These are phyloP conservation scores for Neonectria faginata DNA, from an alignment of 2,329 filamentous ascomycete genomes.

Conservation along the genomic window DNA sequence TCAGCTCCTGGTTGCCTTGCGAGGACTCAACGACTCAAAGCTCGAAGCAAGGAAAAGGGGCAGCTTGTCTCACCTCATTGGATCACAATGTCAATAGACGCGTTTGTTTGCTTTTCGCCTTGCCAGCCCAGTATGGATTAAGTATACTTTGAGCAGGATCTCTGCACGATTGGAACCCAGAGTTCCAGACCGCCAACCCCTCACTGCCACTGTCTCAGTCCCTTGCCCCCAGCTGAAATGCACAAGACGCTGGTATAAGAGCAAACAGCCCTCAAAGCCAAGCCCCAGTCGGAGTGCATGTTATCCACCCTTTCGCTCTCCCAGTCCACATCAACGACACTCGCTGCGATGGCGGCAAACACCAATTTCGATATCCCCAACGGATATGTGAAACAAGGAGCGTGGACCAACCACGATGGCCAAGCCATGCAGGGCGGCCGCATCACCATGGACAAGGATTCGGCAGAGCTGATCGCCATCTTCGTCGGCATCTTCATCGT, in stretches of 20 bases:
- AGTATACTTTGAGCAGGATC: neutral
- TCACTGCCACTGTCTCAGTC: neutral
- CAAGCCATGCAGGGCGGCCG: neutral
- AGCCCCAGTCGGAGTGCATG: neutral
- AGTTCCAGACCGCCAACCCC: neutral
- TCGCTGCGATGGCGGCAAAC: neutral
- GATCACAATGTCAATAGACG: neutral
- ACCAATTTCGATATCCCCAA: neutral
- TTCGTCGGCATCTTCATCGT: conserved; percentile 21
- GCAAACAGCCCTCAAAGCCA: neutral
- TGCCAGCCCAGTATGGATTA: neutral
- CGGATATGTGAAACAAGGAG: neutral
- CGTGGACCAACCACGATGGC: conserved; percentile 16
- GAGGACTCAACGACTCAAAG: neutral
- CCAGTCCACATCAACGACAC: neutral
- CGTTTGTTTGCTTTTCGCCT: neutral
- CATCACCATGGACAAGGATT: conserved; percentile 15
- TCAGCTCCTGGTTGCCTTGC: neutral
- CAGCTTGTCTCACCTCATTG: neutral
- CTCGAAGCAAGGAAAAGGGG: neutral
- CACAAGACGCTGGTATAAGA: neutral
- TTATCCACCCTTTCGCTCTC: neutral
- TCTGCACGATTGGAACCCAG: too few species aligned
- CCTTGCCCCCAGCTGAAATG: neutral
- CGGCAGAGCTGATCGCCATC: conserved; percentile 14